These are phyloP conservation scores for Sphagnum magellanicum DNA, from an alignment of 228 moss, liverwort and hornwort species.

Conservation along the genomic window DNA sequence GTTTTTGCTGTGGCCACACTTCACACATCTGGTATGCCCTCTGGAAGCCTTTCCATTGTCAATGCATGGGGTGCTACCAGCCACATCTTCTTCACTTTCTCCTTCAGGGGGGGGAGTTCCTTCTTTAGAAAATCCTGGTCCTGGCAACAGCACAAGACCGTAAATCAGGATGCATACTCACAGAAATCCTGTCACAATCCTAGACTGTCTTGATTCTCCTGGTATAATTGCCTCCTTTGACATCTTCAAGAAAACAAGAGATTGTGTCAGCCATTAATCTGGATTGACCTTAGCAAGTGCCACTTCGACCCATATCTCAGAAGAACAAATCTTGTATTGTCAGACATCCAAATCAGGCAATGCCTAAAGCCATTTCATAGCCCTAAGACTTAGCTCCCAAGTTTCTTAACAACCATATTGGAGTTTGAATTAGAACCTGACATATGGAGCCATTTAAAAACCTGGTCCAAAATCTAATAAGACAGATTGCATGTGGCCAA, in stretches of 20 bases:
- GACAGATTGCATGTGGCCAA: neutral
- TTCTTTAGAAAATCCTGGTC: conserved; percentile 37
- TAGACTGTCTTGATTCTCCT: neutral
- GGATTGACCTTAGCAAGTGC: no score
- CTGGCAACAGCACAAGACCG: neutral
- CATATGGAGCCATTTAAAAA: neutral
- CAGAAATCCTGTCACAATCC: neutral
- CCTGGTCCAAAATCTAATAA: neutral
- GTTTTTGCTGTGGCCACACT: conserved; percentile 58
- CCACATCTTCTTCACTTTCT: conserved; percentile 52
- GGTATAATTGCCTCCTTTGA: neutral
- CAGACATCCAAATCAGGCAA: no score
- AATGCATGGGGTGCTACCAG: conserved; percentile 52
- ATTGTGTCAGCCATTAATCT: neutral
- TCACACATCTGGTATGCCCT: conserved; percentile 57
- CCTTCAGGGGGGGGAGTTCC: conserved; percentile 41
- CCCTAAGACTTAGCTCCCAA: no score
- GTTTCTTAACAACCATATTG: no score
- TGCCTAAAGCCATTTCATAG: no score
- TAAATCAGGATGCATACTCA: neutral
- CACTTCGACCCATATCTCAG: no score
- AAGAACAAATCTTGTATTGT: no score
- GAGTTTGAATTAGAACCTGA: neutral
- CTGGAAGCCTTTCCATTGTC: conserved; percentile 58
- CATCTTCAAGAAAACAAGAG: neutral